Evolutionary conservation across 148 eudicot species (phyloP).

Genomic region (Selenicereus undatus): DNA sequence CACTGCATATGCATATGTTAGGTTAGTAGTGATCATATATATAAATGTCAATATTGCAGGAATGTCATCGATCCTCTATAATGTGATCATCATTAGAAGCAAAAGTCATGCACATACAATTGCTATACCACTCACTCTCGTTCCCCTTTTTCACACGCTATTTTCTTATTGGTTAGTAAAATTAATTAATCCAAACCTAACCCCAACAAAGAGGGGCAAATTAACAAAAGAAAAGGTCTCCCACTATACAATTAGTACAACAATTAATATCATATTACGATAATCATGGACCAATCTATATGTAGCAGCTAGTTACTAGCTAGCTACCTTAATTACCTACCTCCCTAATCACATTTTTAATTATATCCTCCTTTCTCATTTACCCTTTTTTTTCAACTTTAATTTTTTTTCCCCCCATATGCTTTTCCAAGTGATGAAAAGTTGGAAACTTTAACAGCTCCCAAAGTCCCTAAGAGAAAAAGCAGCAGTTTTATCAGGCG

Average conservation of each 20-base stretch:
- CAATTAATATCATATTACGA: not conserved
- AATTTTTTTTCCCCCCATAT: not conserved
- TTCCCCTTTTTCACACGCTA: no score
- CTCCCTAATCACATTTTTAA: not conserved
- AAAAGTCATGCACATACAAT: not conserved
- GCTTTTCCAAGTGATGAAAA: not conserved
- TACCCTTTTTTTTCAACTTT: not conserved
- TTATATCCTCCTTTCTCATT: not conserved
- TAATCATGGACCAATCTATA: constrained; percentile 13
- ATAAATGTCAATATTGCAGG: no score
- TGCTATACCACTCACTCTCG: not conserved
- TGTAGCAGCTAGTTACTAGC: constrained; percentile 11
- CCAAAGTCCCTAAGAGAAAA: constrained; percentile 37
- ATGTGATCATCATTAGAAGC: not conserved
- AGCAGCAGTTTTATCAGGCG: constrained; percentile 48
- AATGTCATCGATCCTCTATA: no score
- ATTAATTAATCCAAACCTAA: not conserved
- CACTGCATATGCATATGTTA: no score
- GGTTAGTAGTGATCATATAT: no score
- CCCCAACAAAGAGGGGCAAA: not conserved
- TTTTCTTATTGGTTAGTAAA: constrained; percentile 1
- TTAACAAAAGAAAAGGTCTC: constrained; percentile 6
- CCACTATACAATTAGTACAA: constrained; percentile 21
- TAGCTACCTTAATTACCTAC: constrained; percentile 19
- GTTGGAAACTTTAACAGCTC: constrained; percentile 25